Conservation (phyloP, 148 eudicot genomes). For the Fagopyrum esculentum region DNA sequence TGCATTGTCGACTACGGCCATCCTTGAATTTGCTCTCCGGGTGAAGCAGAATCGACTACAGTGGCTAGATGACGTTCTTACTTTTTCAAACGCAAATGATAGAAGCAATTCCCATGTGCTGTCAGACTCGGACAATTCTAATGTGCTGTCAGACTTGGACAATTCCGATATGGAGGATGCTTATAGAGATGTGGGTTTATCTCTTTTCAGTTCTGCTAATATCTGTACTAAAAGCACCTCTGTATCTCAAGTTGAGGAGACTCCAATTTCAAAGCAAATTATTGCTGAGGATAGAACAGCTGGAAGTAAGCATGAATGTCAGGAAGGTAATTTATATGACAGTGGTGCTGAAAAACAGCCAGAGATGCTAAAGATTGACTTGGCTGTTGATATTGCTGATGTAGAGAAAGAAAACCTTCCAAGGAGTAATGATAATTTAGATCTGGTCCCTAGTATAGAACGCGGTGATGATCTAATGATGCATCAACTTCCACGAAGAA, state of each 20-base stretch:
- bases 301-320: constrained; percentile 22
- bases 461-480: neutral
- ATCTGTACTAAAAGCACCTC: constrained; percentile 22
- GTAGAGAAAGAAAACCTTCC: neutral
- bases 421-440: neutral
- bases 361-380: constrained; percentile 3
- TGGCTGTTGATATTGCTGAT: constrained; percentile 8
- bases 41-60: constrained; percentile 74
- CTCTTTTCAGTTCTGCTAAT: constrained; percentile 17
- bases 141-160: constrained; percentile 49
- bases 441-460: constrained; percentile 3
- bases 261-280: constrained; percentile 34
- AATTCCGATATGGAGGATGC: constrained; percentile 63
- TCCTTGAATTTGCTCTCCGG: constrained; percentile 67
- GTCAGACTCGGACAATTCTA: constrained; percentile 43
- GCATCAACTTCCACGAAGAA: neutral
- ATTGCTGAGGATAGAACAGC: constrained; percentile 24
- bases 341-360: neutral
- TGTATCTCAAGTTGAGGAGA: constrained; percentile 57
- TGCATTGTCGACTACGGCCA: constrained; percentile 34
- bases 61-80: constrained; percentile 18
- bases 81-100: constrained; percentile 19
- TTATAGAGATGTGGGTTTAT: constrained; percentile 64
- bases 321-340: constrained; percentile 9
- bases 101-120: constrained; percentile 27